Evolutionary conservation across 2,329 filamentous ascomycete species (phyloP).

Genomic region (Dactylellina cionopaga): DNA sequence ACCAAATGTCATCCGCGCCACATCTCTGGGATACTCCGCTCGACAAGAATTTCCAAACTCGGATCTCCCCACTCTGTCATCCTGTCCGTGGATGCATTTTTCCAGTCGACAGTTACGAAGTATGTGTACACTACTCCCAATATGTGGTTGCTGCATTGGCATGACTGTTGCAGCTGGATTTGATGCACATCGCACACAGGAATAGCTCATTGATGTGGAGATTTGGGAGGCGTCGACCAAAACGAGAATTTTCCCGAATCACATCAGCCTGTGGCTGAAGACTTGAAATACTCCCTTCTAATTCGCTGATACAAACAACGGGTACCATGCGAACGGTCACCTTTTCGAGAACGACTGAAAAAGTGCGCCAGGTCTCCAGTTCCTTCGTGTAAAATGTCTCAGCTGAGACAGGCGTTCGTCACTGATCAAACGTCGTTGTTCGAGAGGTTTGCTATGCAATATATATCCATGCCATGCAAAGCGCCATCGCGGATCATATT

Average conservation of each 20-base stretch:
- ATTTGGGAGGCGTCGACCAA: slow-evolving; percentile 30
- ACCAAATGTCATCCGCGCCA: slow-evolving; percentile 43
- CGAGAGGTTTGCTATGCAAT: slow-evolving; percentile 17
- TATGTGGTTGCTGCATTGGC: neutral
- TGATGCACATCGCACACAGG: slow-evolving; percentile 24
- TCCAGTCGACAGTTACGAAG: no score
- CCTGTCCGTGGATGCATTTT: neutral
- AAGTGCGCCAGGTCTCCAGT: neutral
- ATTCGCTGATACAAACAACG: slow-evolving; percentile 13
- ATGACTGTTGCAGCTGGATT: slow-evolving; percentile 2
- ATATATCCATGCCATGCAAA: slow-evolving; percentile 17
- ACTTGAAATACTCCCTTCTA: neutral
- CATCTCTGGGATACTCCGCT: slow-evolving; percentile 12
- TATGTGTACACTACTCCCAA: no score
- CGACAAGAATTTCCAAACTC: slow-evolving; percentile 7
- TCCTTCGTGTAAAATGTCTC: slow-evolving; percentile 33
- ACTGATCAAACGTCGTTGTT: slow-evolving; percentile 9
- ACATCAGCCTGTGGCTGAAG: slow-evolving; percentile 29
- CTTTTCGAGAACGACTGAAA: slow-evolving; percentile 20
- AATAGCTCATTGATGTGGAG: slow-evolving; percentile 41
- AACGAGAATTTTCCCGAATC: neutral
- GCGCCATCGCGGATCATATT: slow-evolving; percentile 47
- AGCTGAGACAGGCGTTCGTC: slow-evolving; percentile 43
- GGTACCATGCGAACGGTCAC: neutral
- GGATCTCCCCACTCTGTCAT: slow-evolving; percentile 20